Percentiles rank a stretch among this genome's conserved stretches.
These are phyloP conservation scores for Cercospora sojina DNA, from an alignment of 2,329 filamentous ascomycete genomes.

Conservation along the genomic window DNA sequence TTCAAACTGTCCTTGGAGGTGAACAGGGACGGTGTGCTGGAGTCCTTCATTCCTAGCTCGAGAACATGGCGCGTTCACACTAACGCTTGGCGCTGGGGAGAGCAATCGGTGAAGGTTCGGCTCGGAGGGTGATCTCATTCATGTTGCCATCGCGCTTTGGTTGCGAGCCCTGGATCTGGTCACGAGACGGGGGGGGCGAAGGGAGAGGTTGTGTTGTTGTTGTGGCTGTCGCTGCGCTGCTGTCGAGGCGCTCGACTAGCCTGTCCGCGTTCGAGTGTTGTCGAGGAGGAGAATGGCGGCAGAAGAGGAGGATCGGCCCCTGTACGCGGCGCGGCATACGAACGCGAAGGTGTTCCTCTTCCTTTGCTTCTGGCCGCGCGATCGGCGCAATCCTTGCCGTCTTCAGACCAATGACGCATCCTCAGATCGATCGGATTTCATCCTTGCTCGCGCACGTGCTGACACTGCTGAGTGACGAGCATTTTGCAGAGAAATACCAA, in stretches of 20 bases:
- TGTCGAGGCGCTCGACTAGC: not conserved
- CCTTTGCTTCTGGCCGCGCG: not conserved
- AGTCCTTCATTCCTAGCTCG: constrained; percentile 24
- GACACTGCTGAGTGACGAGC: not conserved
- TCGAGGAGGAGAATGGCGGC: not conserved
- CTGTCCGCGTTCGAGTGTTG: not conserved
- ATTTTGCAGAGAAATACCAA: not conserved
- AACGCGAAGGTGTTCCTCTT: not conserved
- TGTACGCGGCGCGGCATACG: not conserved
- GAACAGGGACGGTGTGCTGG: constrained; percentile 23
- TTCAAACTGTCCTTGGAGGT: constrained; percentile 23
- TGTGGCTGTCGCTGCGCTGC: not conserved
- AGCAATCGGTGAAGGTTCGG: constrained; percentile 5
- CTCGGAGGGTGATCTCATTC: constrained; percentile 5
- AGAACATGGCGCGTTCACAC: constrained; percentile 11
- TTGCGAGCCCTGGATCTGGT: not conserved
- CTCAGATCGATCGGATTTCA: too few species aligned
- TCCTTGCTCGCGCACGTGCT: too few species aligned
- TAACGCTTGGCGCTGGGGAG: not conserved
- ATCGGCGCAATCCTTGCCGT: not conserved
- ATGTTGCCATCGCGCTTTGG: not conserved
- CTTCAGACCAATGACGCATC: not conserved
- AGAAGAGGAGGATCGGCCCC: not conserved
- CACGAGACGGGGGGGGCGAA: not conserved
- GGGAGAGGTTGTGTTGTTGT: not conserved